phyloP scores from a whole-genome alignment of 1,284 basidiomycete genomes.

The Trichosporon sp. region DNA sequence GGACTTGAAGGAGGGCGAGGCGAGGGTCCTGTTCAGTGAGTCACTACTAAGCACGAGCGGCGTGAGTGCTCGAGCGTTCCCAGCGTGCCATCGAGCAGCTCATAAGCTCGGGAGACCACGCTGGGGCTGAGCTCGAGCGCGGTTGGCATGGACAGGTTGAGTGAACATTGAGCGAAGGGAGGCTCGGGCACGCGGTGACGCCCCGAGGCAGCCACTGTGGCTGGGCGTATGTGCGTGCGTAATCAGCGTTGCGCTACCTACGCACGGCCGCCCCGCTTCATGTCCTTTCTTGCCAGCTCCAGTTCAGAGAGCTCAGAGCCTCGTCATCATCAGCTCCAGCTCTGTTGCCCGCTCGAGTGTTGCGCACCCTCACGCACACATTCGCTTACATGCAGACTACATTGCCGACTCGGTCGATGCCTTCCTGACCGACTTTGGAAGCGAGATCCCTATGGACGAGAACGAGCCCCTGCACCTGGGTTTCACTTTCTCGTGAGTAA shows the following conservation, averaged over 20 bases:
- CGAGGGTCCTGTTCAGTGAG: conserved; percentile 76
- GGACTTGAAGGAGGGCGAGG: conserved; percentile 84
- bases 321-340: no score
- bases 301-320: no score
- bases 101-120: no score
- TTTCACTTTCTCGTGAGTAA: conserved; percentile 73
- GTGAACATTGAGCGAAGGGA: not conserved
- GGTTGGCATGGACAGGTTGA: no score
- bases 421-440: conserved; percentile 75
- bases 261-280: no score
- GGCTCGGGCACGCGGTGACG: not conserved
- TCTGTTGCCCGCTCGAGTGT: no score
- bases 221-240: not conserved
- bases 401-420: conserved; percentile 93
- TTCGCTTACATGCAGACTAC: conserved; percentile 68
- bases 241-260: not conserved
- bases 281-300: no score
- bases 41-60: conserved; percentile 15
- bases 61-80: no score
- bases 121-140: no score
- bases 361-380: no score
- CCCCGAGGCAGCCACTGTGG: not conserved
- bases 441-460: conserved; percentile 45
- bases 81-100: no score
- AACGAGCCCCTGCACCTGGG: conserved; percentile 74